Evolutionary conservation across 2,329 filamentous ascomycete species (phyloP), one percentile per base, ranked within the genome.

Genomic region (Cladosporium oxysporum): DNA sequence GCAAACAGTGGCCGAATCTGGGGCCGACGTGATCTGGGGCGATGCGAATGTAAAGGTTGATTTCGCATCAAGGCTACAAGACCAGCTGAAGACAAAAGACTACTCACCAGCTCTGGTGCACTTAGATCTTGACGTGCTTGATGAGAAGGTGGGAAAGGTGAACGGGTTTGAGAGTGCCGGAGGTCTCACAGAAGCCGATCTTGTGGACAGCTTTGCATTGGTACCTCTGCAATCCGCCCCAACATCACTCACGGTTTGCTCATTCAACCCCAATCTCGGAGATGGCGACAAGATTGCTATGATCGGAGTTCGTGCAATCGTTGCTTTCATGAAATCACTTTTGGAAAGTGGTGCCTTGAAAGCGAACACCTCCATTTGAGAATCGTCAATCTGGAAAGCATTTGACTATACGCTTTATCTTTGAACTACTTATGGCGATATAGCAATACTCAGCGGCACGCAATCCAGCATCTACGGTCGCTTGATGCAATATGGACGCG

Each of bases 211-310:
- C 18, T 23, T 60, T 26, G 26, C 7, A 14, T 18, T 60, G 6
- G 18, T 60, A 14, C 37, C 58, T 7, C 62, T 14, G 3, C n/a
- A 33, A 3, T 8, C 23, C 18, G 26, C 11, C 10, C 33, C 35
- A 11, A 47, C 4, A 16, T 28, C 50, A 14, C 35, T 64, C 21
- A 64, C 62, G 5, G 62, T 64, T 10, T 47, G 33, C n/a, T 64
- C 62, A 18, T 64, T 64, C 53, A 49, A 64, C n/a, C 62, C 62
- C 10, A 49, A 49, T 23, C 14, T 33, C 10, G 62, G 52, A 1
- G 62, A 64, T 33, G 62, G 62, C 8, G 37, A 64, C 41, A 64
- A 64, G 28, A 58, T 64, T 23, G 62, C 62, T 18, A 37, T 8
- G 8, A 58, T 64, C n/a, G 61, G 35, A 35, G 33, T 64, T 29